Percentiles rank a stretch among this genome's conserved stretches.
Evolutionary conservation across 305 asterid species (phyloP).

Genomic region (Solanum aculeatissimum): DNA sequence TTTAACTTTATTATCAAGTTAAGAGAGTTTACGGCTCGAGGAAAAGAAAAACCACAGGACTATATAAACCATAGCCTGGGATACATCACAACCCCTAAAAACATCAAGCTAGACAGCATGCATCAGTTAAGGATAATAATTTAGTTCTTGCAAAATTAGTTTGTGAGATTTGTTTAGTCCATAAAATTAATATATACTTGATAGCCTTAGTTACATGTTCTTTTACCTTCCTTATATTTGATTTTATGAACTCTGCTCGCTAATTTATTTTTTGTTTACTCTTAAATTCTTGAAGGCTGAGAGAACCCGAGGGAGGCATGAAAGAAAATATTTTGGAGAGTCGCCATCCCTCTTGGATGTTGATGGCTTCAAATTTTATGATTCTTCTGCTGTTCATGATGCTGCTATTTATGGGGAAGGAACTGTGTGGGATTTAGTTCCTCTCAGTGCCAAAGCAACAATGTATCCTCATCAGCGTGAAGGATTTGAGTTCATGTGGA

Average conservation of each 20-base stretch:
- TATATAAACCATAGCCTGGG: not conserved
- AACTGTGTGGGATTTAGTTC: constrained; percentile 57
- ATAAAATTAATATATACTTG: not conserved
- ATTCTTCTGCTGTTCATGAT: not conserved
- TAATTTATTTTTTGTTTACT: not conserved
- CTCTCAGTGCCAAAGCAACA: constrained; percentile 20
- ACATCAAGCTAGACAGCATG: not conserved
- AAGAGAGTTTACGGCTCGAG: not conserved
- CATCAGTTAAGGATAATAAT: not conserved
- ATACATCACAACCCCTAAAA: not conserved
- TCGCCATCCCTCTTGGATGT: constrained; percentile 3
- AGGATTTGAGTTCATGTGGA: constrained; percentile 72
- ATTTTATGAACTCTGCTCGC: not conserved
- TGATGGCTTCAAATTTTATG: not conserved
- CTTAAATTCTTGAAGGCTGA: constrained; percentile 16
- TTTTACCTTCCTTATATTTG: not conserved
- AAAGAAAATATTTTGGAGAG: constrained; percentile 17
- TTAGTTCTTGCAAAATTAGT: not conserved
- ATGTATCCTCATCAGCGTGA: constrained; percentile 69
- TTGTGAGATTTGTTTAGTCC: not conserved
- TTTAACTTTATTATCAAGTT: not conserved
- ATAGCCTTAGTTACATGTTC: not conserved
- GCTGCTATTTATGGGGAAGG: not conserved
- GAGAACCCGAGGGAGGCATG: constrained; percentile 9
- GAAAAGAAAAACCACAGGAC: not conserved